Evolutionary conservation across 2,329 filamentous ascomycete species (phyloP), one percentile per base, ranked within the genome.

Genomic region (Trichoderma arundinaceum): DNA sequence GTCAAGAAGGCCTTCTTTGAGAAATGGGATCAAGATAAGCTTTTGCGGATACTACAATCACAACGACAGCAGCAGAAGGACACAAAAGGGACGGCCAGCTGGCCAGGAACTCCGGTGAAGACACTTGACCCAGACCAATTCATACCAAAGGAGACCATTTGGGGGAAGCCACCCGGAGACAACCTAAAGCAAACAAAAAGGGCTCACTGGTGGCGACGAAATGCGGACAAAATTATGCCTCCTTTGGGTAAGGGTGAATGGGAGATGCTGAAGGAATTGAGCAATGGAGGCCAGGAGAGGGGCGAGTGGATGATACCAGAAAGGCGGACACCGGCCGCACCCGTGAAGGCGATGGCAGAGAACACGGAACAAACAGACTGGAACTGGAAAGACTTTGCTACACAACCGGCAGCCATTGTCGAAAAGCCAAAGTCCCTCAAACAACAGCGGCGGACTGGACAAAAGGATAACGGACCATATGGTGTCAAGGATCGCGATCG

Each of bases 221-320:
- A 78, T 15, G 75, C 82, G 0, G 73, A 79, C 12, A 84, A 81
- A 66, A 68, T 87, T 7, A 76, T 86, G 70, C 84, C 85, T n/a
- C 87, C 87, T 0, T 66, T 89, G 15, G 79, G 80, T 7, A 75
- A 73, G 33, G 76, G 77, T 17, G 85, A 89, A 71, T 89, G 86
- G 86, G 79, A 88, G 13, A 72, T 81, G 13, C 74, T 89, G n/a
- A 74, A 74, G n/a, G 74, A 75, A 28, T 69, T 89, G 41, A 79
- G 79, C 3, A 68, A 71, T 7, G 86, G 82, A 1, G 75, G 75
- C 32, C 79, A 79, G 9, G 70, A 71, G 54, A 58, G 67, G 19
- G 66, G 68, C 3, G 74, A 79, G 38, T 82, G 80, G 76, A 70
- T 65, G 17, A 69, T 82, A 1, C 81, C 82, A 13, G 22, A 68